Percentiles rank a stretch among this genome's conserved stretches.
Conservation (phyloP, 345 rosid species). For the Chamaenerion angustifolium region DNA sequence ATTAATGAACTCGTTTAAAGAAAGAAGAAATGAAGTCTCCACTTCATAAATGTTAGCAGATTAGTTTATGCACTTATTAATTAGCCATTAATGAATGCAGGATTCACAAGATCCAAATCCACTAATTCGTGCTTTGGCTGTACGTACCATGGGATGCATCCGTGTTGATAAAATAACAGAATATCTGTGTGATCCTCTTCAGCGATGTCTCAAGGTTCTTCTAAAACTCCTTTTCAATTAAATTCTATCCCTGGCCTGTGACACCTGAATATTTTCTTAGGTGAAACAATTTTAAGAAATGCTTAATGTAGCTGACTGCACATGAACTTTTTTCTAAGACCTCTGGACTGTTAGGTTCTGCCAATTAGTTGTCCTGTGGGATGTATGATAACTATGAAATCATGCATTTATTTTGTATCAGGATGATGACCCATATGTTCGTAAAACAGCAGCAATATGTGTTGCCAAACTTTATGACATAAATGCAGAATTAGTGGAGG, state of each 20-base stretch:
- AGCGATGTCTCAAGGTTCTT: constrained; percentile 94
- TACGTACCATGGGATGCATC: constrained; percentile 99
- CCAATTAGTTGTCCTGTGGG: too few relatives aligned
- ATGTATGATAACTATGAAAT: background rate
- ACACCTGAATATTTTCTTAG: too few relatives aligned
- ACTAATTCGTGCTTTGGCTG: constrained; percentile 94
- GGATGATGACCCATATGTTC: constrained; percentile 99
- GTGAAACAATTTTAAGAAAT: too few relatives aligned
- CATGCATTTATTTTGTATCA: constrained; percentile 11
- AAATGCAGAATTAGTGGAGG: constrained; percentile 97
- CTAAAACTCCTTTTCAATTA: background rate
- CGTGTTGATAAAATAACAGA: constrained; percentile 99
- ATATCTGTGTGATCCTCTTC: constrained; percentile 98
- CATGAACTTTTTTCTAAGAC: too few relatives aligned
- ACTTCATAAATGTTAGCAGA: too few relatives aligned
- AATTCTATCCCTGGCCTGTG: background rate
- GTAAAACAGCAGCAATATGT: constrained; percentile 97
- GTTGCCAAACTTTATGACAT: constrained; percentile 98
- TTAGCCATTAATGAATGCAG: constrained; percentile 23
- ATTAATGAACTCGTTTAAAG: too few relatives aligned
- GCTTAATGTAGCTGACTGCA: too few relatives aligned
- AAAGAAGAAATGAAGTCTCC: too few relatives aligned
- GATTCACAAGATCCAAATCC: constrained; percentile 99
- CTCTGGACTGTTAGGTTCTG: too few relatives aligned
- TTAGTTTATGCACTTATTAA: background rate